Evolutionary conservation across 192 early-diverging fungal species (phyloP).

Genomic region (Pilobolus umbonatus): DNA sequence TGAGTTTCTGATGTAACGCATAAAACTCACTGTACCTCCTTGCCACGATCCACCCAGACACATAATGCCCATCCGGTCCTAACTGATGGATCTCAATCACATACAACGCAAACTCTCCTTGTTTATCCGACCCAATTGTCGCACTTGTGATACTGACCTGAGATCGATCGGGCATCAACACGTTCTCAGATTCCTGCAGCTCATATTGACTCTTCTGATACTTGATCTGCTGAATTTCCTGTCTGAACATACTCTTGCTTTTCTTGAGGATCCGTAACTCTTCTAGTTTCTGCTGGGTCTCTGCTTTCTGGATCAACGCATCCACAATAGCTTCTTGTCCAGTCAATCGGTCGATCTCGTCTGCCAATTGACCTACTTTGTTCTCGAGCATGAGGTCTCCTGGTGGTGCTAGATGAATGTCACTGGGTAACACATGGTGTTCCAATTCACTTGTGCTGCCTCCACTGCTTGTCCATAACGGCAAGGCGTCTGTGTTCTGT

Average conservation of each 20-base stretch:
- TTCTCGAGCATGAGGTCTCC: slow-evolving; percentile 63
- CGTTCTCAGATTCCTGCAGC: slow-evolving; percentile 54
- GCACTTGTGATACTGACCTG: slow-evolving; percentile 44
- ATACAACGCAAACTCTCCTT: slow-evolving; percentile 54
- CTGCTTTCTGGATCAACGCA: slow-evolving; percentile 58
- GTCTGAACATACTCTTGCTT: slow-evolving; percentile 46
- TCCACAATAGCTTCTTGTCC: slow-evolving; percentile 68
- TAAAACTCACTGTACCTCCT: slow-evolving; percentile 86
- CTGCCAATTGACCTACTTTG: slow-evolving; percentile 46
- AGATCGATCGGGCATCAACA: slow-evolving; percentile 48
- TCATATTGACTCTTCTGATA: slow-evolving; percentile 65
- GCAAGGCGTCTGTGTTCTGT: slow-evolving; percentile 14
- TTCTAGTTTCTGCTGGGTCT: slow-evolving; percentile 34
- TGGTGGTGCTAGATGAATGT: slow-evolving; percentile 55
- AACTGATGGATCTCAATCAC: slow-evolving; percentile 70
- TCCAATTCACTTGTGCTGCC: background rate
- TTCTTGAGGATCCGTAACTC: slow-evolving; percentile 63
- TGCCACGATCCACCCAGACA: slow-evolving; percentile 70
- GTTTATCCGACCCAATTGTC: slow-evolving; percentile 46
- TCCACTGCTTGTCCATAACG: slow-evolving; percentile 10
- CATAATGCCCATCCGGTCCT: slow-evolving; percentile 42
- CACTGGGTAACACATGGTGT: background rate
- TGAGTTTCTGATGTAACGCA: slow-evolving; percentile 69
- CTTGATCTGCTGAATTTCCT: slow-evolving; percentile 52
- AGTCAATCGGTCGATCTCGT: slow-evolving; percentile 48